Conservation (phyloP, 2,329 filamentous ascomycete genomes). For the Xylaria sp. region DNA sequence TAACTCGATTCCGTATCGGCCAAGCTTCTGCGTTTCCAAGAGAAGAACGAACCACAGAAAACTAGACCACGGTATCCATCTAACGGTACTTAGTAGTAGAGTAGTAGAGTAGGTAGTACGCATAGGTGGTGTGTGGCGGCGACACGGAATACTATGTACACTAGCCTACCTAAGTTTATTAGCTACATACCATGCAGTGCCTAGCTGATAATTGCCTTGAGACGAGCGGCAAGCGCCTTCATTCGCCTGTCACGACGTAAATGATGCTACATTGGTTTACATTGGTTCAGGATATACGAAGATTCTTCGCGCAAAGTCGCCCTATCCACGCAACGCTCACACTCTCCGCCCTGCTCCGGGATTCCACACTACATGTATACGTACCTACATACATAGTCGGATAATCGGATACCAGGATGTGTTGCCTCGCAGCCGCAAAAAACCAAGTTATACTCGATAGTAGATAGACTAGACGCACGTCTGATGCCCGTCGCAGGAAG, state of each 20-base stretch:
- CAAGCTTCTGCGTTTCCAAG: constrained; percentile 23
- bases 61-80: constrained; percentile 1
- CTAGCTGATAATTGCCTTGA: constrained; percentile 18
- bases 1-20: constrained; percentile 33
- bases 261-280: neutral
- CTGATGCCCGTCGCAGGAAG: constrained; percentile 42
- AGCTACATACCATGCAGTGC: neutral
- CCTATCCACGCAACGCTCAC: neutral
- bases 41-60: constrained; percentile 21
- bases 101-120: no score
- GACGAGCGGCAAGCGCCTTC: constrained; percentile 21
- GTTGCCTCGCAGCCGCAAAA: constrained; percentile 35
- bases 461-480: constrained; percentile 24
- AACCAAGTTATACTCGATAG: constrained; percentile 9
- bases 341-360: constrained; percentile 10
- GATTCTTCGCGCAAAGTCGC: constrained; percentile 7
- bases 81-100: constrained; percentile 5
- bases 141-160: constrained; percentile 7
- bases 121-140: neutral
- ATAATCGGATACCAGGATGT: constrained; percentile 17
- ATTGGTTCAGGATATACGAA: neutral
- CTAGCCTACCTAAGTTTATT: neutral
- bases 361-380: neutral
- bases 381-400: constrained; percentile 3
- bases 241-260: neutral